These are phyloP conservation scores for Aspergillus japonicus DNA, from an alignment of 2,329 filamentous ascomycete genomes.

Conservation along the genomic window DNA sequence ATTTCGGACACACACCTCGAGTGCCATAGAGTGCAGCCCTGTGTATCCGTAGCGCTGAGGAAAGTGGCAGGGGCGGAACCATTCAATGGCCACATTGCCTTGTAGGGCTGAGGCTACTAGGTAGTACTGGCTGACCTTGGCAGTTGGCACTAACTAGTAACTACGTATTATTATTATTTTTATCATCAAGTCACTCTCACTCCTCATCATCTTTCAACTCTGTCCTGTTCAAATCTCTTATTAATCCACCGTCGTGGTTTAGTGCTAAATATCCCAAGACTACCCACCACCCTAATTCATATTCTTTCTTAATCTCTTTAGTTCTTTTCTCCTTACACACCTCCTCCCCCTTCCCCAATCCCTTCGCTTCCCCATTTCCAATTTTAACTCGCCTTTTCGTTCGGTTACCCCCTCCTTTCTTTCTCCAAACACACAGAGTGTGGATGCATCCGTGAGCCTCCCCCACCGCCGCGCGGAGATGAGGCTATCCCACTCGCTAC, in stretches of 20 bases:
- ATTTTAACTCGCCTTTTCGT: conserved; percentile 1
- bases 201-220: not conserved
- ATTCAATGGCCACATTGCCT: conserved; percentile 14
- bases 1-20: too few relatives aligned
- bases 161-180: not conserved
- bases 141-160: not conserved
- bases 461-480: conserved; percentile 3
- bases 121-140: conserved; percentile 19
- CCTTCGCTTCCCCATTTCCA: conserved; percentile 9
- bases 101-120: conserved; percentile 31
- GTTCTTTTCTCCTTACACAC: conserved; percentile 6
- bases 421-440: not conserved
- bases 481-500: conserved; percentile 4
- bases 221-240: not conserved
- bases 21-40: not conserved
- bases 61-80: conserved; percentile 1
- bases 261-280: not conserved
- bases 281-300: not conserved
- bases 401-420: not conserved
- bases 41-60: not conserved
- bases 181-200: not conserved
- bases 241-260: not conserved
- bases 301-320: not conserved
- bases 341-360: conserved; percentile 11
- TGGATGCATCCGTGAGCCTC: conserved; percentile 7